A percentile compares a stretch with the other conserved stretches of the same genome.
Conservation (phyloP, 2,329 filamentous ascomycete species). For the Alternaria metachromatica region DNA sequence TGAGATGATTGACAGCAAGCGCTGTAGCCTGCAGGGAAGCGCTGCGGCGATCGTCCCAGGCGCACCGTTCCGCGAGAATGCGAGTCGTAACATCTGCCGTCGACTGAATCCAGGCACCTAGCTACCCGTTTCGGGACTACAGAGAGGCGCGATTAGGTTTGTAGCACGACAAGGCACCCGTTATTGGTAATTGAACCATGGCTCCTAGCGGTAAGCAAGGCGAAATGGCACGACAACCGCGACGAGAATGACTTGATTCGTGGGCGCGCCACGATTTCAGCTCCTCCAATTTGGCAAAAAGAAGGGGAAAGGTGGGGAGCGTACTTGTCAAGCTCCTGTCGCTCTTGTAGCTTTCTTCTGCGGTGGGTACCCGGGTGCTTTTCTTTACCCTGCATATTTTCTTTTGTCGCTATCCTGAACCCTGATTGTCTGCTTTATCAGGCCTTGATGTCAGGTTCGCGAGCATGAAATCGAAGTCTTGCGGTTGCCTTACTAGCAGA, state of each 20-base stretch:
- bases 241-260: conserved; percentile 18
- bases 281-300: conserved; percentile 3
- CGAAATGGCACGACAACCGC: conserved; percentile 11
- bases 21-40: background rate
- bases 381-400: conserved; percentile 6
- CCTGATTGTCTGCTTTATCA: background rate
- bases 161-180: conserved; percentile 2
- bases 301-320: conserved; percentile 5
- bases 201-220: conserved; percentile 15
- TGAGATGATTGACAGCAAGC: background rate
- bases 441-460: conserved; percentile 3
- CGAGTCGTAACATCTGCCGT: conserved; percentile 7
- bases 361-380: background rate
- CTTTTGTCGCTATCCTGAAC: background rate
- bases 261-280: conserved; percentile 6
- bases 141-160: conserved; percentile 15
- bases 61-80: conserved; percentile 2
- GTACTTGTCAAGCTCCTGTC: conserved; percentile 10
- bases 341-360: conserved; percentile 1
- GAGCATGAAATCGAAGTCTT: conserved; percentile 24
- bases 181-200: conserved; percentile 18
- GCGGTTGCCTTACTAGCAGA: conserved; percentile 22
- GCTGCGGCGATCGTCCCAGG: conserved; percentile 2
- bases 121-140: conserved; percentile 12
- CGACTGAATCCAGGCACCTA: background rate